Evolutionary conservation across 768 basidiomycete genomes (phyloP).

Genomic region (Termitomyces titanicus): DNA sequence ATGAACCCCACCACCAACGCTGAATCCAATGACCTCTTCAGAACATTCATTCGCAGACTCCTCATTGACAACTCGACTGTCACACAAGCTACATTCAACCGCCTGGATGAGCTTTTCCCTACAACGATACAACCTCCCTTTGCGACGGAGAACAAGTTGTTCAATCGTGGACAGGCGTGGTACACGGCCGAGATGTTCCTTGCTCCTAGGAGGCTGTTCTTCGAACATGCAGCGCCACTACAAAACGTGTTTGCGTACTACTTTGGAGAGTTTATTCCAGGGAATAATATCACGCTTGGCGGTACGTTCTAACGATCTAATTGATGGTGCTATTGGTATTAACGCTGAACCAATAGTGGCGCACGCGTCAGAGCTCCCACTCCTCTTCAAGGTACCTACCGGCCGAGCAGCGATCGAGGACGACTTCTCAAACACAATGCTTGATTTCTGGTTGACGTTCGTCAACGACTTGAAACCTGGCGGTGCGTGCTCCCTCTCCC

Average conservation of each 20-base stretch:
- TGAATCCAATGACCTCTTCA: conserved; percentile 41
- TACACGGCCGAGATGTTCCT: conserved; percentile 59
- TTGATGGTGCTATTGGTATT: neutral
- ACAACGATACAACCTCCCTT: conserved; percentile 38
- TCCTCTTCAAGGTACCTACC: conserved; percentile 49
- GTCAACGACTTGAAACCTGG: conserved; percentile 54
- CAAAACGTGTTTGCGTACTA: conserved; percentile 52
- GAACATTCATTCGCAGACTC: conserved; percentile 41
- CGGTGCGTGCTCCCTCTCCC: conserved; percentile 27
- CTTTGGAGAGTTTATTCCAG: conserved; percentile 57
- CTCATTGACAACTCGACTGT: conserved; percentile 51
- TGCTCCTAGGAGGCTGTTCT: conserved; percentile 45
- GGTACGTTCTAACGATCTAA: conserved; percentile 25
- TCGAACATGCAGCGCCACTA: conserved; percentile 39
- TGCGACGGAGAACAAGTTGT: conserved; percentile 57
- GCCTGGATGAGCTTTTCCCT: conserved; percentile 39
- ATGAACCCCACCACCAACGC: conserved; percentile 37
- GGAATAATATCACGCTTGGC: conserved; percentile 42
- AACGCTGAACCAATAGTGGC: conserved; percentile 27
- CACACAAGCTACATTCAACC: conserved; percentile 33
- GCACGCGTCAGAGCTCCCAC: conserved; percentile 45
- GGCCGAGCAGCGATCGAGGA: conserved; percentile 30
- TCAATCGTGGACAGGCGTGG: conserved; percentile 53
- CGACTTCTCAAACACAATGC: conserved; percentile 43
- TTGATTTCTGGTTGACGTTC: conserved; percentile 56